Conservation (phyloP, 225 moss, liverwort and hornwort genomes). For the Antitrichia curtipendula region DNA sequence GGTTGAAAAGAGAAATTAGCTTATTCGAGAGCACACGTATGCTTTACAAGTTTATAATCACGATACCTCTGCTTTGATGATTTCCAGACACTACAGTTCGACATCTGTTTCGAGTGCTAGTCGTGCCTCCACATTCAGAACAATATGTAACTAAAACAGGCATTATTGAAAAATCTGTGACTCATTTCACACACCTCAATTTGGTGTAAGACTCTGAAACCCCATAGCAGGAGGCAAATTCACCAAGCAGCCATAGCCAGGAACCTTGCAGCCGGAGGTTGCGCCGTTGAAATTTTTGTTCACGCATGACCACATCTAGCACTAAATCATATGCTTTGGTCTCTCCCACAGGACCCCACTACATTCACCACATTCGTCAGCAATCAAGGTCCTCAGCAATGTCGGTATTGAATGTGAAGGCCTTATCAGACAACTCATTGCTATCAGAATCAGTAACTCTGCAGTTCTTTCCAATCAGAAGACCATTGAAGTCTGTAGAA, state of each 20-base stretch:
- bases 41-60: background rate
- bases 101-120: background rate
- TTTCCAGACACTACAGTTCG: background rate
- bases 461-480: background rate
- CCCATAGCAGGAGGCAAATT: constrained; percentile 94
- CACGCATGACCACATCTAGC: constrained; percentile 91
- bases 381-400: background rate
- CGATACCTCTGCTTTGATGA: background rate
- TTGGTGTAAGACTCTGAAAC: constrained; percentile 90
- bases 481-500: background rate
- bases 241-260: constrained; percentile 78
- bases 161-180: background rate
- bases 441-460: background rate
- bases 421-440: background rate
- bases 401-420: background rate
- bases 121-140: background rate
- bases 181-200: constrained; percentile 40
- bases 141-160: background rate
- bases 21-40: background rate
- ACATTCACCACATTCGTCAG: constrained; percentile 7
- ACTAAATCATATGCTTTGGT: constrained; percentile 96
- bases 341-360: constrained; percentile 95
- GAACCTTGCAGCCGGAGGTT: constrained; percentile 83
- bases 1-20: background rate
- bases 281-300: constrained; percentile 71